Evolutionary conservation across 148 eudicot genomes (phyloP), one percentile per base, ranked within the genome.

Genomic region (Drosera capensis): DNA sequence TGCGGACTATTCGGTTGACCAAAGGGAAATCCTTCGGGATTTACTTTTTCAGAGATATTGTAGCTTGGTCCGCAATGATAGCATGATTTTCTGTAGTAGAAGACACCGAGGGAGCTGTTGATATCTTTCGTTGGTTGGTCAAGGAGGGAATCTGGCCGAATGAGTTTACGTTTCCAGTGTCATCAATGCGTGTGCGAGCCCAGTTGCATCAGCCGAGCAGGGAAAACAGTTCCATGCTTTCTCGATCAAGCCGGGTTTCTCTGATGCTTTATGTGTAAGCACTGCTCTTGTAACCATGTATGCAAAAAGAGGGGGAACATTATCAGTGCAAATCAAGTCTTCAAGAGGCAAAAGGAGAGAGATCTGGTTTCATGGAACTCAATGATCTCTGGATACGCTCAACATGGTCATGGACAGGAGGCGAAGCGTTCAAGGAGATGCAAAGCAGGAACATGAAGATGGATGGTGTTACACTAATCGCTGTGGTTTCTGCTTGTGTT

Each of bases 41-140:
- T n/a, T n/a, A n/a, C n/a, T n/a, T n/a, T n/a, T n/a, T n/a, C n/a
- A n/a, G n/a, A n/a, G n/a, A n/a, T n/a, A n/a, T n/a, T n/a, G n/a
- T n/a, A n/a, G n/a, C 94, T 38, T 88, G 97, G 97, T 80, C 97
- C 51, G 97, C 94, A 23, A 88, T 88, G 90, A 47, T 88, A 57
- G 63, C 82, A 37, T 94, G 94, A 18, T 72, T 66, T 78, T 80
- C 92, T 26, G 90, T 74, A 60, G 40, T 48, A 43, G 97, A 79
- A 46, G 75, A 88, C 36, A 61, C 66, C 1, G 80, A 80, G 23
- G 68, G 84, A 41, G 97, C 94, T 15, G 60, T 77, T 24, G 54
- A 44, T n/a, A n/a, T 75, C 28, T 88, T 72, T 56, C 40, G 60
- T 4, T 60, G 68, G 57, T 47, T 83, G 60, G 48, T 64, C 28